Evolutionary conservation across 2,329 filamentous ascomycete species (phyloP).

Genomic region (Diplodia sapinea): DNA sequence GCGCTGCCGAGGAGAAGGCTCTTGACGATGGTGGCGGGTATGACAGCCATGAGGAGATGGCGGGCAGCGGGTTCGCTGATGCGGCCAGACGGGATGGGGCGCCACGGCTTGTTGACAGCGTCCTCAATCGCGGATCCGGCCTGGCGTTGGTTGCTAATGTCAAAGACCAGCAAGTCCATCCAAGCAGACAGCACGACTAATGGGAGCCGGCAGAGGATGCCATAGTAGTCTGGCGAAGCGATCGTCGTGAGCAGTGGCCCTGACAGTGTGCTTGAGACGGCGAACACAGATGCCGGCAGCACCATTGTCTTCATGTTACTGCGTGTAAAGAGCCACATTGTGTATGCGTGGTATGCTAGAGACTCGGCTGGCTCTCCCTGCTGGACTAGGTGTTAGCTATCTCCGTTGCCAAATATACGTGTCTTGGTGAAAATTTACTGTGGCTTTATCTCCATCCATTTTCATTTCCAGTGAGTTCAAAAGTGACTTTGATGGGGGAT

Average conservation of each 20-base stretch:
- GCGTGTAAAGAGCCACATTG: slow-evolving; percentile 35
- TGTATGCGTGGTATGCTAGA: slow-evolving; percentile 22
- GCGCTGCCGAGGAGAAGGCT: slow-evolving; percentile 36
- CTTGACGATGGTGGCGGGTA: slow-evolving; percentile 33
- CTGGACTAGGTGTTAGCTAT: not conserved
- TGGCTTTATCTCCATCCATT: no score
- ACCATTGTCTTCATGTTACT: slow-evolving; percentile 35
- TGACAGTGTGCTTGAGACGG: not conserved
- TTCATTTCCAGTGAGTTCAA: no score
- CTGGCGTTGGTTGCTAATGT: slow-evolving; percentile 49
- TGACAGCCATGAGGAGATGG: slow-evolving; percentile 33
- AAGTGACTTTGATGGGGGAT: no score
- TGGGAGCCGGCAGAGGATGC: slow-evolving; percentile 29
- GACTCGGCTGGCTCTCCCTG: not conserved
- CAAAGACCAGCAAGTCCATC: slow-evolving; percentile 50
- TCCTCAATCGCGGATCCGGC: slow-evolving; percentile 47
- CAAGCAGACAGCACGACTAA: slow-evolving; percentile 39
- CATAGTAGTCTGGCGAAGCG: slow-evolving; percentile 12
- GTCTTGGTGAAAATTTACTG: not conserved
- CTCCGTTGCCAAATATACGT: not conserved
- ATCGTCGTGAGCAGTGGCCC: not conserved
- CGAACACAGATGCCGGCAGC: slow-evolving; percentile 27
- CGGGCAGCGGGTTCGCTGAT: slow-evolving; percentile 37
- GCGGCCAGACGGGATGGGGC: slow-evolving; percentile 40
- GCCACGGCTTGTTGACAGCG: slow-evolving; percentile 50